phyloP scores from a whole-genome alignment of 257 asterid species.

The Osmanthus fragrans region DNA sequence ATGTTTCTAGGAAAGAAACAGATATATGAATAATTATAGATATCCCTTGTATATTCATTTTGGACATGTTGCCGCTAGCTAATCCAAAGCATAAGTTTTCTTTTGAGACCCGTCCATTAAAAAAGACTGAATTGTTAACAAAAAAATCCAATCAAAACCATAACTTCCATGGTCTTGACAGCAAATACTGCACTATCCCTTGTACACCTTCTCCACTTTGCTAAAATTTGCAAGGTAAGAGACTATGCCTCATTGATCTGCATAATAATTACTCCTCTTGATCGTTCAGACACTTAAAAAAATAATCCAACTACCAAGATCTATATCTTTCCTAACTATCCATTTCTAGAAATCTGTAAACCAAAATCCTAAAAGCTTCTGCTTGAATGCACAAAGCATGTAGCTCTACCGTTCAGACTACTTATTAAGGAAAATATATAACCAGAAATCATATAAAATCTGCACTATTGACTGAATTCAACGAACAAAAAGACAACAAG shows the following conservation, averaged over 20 bases:
- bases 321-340: neutral
- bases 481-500: neutral
- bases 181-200: neutral
- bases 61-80: neutral
- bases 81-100: neutral
- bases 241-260: neutral
- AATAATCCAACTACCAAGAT: neutral
- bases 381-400: neutral
- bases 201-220: neutral
- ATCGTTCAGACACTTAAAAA: no score
- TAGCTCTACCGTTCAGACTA: neutral
- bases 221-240: neutral
- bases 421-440: no score
- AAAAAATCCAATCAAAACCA: neutral
- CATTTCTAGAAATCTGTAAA: neutral
- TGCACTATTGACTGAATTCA: slow-evolving; percentile 6
- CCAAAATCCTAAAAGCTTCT: neutral
- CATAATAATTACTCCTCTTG: neutral
- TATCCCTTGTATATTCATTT: neutral
- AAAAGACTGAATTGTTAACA: neutral
- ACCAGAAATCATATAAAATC: neutral
- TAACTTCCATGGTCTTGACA: neutral
- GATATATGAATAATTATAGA: neutral
- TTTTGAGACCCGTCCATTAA: neutral
- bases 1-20: neutral